phyloP scores from a whole-genome alignment of 1,284 basidiomycete species.

The Porogramme epimiltina region DNA sequence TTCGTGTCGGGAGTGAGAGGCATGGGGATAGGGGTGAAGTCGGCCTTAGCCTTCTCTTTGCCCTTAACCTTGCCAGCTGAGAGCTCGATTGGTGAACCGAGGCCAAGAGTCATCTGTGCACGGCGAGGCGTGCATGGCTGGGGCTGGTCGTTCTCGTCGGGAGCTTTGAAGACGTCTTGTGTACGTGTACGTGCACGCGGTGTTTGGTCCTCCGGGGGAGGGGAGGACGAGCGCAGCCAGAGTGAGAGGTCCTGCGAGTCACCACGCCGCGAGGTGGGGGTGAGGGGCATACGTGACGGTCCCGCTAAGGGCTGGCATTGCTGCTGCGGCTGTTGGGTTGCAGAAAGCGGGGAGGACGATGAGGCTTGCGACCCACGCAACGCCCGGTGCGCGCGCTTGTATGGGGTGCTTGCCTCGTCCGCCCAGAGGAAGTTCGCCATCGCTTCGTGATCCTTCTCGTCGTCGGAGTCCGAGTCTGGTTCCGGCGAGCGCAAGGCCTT shows the following conservation, averaged over 20 bases:
- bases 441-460: constrained; percentile 19
- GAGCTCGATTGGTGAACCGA: constrained; percentile 9
- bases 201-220: background rate
- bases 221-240: constrained; percentile 18
- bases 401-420: constrained; percentile 13
- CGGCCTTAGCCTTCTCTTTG: constrained; percentile 7
- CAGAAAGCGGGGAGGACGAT: constrained; percentile 5
- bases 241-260: constrained; percentile 13
- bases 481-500: constrained; percentile 20
- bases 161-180: background rate
- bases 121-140: constrained; percentile 6
- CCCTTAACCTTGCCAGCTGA: background rate
- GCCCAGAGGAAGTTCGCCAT: constrained; percentile 27
- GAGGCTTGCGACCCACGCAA: constrained; percentile 5
- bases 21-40: constrained; percentile 9
- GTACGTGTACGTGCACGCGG: background rate
- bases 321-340: no score
- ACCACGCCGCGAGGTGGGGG: constrained; percentile 17
- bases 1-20: constrained; percentile 7
- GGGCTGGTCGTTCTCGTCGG: background rate
- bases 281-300: constrained; percentile 15
- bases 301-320: constrained; percentile 3
- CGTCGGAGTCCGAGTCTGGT: constrained; percentile 28
- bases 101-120: background rate
- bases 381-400: background rate